Conservation (phyloP, 2,329 filamentous ascomycete genomes). For the Colletotrichum sp. region DNA sequence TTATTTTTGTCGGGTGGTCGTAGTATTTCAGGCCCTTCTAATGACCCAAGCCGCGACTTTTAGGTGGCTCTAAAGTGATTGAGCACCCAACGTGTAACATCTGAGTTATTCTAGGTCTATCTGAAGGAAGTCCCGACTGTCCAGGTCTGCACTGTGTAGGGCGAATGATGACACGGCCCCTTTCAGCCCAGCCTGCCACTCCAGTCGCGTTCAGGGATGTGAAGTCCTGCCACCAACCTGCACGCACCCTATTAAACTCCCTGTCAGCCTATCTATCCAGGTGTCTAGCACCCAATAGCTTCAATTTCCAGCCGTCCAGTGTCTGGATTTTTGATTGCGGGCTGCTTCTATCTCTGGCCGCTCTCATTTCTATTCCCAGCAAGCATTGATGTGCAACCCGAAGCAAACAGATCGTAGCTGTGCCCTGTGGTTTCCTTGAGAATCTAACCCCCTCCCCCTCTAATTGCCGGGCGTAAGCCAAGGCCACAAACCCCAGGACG, state of each 20-base stretch:
- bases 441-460: not conserved
- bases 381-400: not conserved
- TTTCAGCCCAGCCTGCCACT: not conserved
- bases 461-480: not conserved
- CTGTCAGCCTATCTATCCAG: not conserved
- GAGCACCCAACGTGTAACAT: not conserved
- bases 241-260: not conserved
- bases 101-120: not conserved
- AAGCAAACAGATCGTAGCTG: not conserved
- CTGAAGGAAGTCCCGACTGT: not conserved
- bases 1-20: not conserved
- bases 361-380: not conserved
- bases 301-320: not conserved
- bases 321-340: not conserved
- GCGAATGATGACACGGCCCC: not conserved
- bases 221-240: not conserved
- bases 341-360: not conserved
- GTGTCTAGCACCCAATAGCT: not conserved
- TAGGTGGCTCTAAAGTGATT: not conserved
- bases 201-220: slow-evolving; percentile 1
- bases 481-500: not conserved
- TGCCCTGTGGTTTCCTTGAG: not conserved
- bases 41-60: not conserved
- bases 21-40: not conserved
- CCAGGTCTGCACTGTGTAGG: not conserved